Base-by-base conservation (phyloP, 1,284 basidiomycete species). In the Cutaneotrichosporon mucoides region DNA sequence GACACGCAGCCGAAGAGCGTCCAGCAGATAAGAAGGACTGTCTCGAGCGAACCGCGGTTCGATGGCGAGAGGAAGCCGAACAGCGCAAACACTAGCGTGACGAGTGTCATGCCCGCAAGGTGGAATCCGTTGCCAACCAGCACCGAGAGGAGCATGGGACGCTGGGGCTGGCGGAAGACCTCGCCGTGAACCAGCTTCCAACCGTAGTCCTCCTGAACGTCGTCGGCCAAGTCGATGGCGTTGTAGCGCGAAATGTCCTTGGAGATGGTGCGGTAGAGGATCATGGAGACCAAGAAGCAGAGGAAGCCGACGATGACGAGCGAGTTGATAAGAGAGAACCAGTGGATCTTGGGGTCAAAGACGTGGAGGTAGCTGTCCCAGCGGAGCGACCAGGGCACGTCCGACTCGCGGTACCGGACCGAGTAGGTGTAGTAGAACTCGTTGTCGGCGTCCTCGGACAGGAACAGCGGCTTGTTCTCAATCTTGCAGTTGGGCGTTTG, bases 191-290 rank as follows among this genome's bases (percentile, higher is more conserved):
- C 75, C 37, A 77, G 66, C 57, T 98, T 98, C 95, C 95, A 99
- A 4, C 95, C 95, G 83, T 89, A 97, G 71, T 99, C 95, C 79
- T 97, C 93, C 79, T 96, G 93, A 0, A 97, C 90, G 68, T 97
- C 93, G 76, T 98, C 94, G 67, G 87, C 89, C 38, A 95, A 80
- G 76, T 97, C 94, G 66, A 95, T 90, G 7, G 91, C 89, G 71
- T 98, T 96, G 80, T 98, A 99, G n/a, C 93, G 85, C 55, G 86
- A 86, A 63, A 98, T 95, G 80, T 99, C 95, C 72, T 90, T 87
- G 42, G 88, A 86, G 47, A 98, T 88, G 41, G 87, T 92, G 56
- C 92, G 85, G 62, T 88, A 79, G 15, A 99, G 84, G 61, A 98
- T 87, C 85, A 94, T 90, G 47, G 86, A 88, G 42, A 98, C 94